Percentiles rank a stretch among this genome's conserved stretches.
These are phyloP conservation scores for Claviceps monticola DNA, from an alignment of 2,329 filamentous ascomycete genomes.

Conservation along the genomic window DNA sequence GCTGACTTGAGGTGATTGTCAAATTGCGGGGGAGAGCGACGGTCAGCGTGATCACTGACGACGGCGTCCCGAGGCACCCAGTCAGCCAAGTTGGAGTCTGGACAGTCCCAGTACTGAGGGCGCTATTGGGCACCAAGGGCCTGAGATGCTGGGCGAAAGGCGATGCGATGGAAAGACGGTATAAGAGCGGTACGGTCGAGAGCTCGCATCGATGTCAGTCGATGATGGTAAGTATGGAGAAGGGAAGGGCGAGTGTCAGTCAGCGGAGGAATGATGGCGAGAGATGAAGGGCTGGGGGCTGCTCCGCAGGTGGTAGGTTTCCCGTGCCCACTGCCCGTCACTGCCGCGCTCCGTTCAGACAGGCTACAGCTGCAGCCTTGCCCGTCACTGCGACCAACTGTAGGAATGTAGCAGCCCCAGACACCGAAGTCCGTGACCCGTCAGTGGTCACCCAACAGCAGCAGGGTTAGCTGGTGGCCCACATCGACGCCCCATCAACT, in stretches of 20 bases:
- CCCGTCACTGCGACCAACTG: too few species aligned
- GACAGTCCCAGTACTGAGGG: background rate
- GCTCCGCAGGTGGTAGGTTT: too few species aligned
- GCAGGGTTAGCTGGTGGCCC: too few species aligned
- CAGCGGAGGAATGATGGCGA: background rate
- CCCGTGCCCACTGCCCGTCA: too few species aligned
- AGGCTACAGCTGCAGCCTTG: too few species aligned
- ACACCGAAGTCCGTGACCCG: too few species aligned
- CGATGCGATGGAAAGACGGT: background rate
- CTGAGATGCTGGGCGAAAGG: background rate
- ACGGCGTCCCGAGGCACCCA: background rate
- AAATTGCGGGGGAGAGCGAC: background rate
- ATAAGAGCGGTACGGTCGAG: background rate
- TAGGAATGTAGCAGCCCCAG: too few species aligned
- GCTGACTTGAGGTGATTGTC: background rate
- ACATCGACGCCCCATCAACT: too few species aligned
- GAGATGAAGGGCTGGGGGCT: background rate
- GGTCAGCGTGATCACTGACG: background rate
- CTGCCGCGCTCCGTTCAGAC: too few species aligned
- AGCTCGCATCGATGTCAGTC: background rate
- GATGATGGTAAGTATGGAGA: background rate
- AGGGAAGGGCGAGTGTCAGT: background rate
- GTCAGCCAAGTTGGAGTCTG: slow-evolving; percentile 3
- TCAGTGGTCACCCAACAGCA: too few species aligned
- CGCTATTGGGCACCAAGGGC: background rate